phyloP scores from a whole-genome alignment of 768 basidiomycete species.

The Boletus sp. region DNA sequence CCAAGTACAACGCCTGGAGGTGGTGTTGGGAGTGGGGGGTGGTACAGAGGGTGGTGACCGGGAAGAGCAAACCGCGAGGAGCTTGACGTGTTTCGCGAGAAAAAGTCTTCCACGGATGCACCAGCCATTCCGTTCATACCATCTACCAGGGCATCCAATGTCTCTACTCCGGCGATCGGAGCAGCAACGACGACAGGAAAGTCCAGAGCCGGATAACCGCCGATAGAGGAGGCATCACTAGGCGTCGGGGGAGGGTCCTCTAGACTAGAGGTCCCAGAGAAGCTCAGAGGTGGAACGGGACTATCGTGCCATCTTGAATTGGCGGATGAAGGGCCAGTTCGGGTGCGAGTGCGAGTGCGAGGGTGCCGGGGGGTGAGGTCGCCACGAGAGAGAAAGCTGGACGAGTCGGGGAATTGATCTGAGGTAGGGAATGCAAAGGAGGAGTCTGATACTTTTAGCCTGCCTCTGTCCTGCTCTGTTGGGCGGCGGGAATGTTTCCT shows the following conservation, averaged over 20 bases:
- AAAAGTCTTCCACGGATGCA: constrained; percentile 50
- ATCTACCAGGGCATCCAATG: constrained; percentile 85
- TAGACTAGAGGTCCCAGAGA: constrained; percentile 70
- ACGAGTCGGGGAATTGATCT: constrained; percentile 23
- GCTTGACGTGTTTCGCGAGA: constrained; percentile 41
- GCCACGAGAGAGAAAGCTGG: constrained; percentile 21
- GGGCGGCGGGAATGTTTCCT: constrained; percentile 26
- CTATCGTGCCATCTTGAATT: constrained; percentile 42
- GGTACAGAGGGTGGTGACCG: constrained; percentile 70
- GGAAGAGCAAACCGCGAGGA: constrained; percentile 55
- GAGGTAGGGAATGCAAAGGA: constrained; percentile 30
- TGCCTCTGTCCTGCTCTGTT: constrained; percentile 24
- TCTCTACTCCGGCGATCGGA: constrained; percentile 75
- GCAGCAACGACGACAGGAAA: constrained; percentile 73
- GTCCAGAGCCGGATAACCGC: constrained; percentile 33
- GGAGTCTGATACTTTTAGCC: constrained; percentile 25
- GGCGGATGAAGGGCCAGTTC: constrained; percentile 52
- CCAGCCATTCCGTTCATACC: constrained; percentile 92
- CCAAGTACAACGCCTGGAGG: constrained; percentile 78
- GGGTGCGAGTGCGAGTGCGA: constrained; percentile 55
- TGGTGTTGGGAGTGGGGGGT: constrained; percentile 79
- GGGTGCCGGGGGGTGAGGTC: constrained; percentile 38
- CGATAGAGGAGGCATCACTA: constrained; percentile 38
- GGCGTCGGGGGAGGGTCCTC: constrained; percentile 76
- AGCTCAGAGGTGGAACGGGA: constrained; percentile 50